Base-by-base conservation (phyloP, 805 yeast species). In the Saccharomycopsis synnaedendra region DNA sequence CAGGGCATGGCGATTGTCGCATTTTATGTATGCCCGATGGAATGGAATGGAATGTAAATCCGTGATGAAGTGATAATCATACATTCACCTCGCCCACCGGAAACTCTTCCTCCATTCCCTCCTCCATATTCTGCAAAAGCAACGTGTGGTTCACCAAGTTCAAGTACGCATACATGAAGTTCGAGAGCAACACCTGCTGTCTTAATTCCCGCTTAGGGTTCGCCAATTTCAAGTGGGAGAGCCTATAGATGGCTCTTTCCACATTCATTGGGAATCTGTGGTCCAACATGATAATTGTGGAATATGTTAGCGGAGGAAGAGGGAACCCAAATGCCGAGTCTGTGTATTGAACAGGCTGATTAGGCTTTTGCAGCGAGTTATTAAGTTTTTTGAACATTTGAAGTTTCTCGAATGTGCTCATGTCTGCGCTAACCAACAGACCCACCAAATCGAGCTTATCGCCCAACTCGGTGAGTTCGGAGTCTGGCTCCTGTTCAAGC, bases 151-250 rank as follows among this genome's bases (percentile, higher is more conserved):
- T 95, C 48, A 93, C 96, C 64, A 93, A 70, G 60, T 93, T 90
- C 69, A 93, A 73, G 64, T 93, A 93, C 0, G 97, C 90, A 61
- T 93, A 93, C 98, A 93, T 93, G 75, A 93, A 93, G 62, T 93
- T 93, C 50, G 96, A 86, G 54, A 93, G 66, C 44, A 93, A 63
- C 1, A 93, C 98, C 62, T 93, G 98, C 62, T 93, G 97, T 37
- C 88, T 73, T 53, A 93, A 67, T 32, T 94, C 93, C 50, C 97
- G 70, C 60, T 87, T 84, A 1, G 97, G 90, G 63, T 93, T 95
- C 30, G 97, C 96, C 54, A 93, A 71, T 63, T 93, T 93, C 61
- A 93, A 68, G 64, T 93, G 98, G 46, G 96, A 85, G 48, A 93
- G 70, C 48, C 98, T 70, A 64, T 93, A 93, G 45, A 93, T 85